A percentile compares a stretch with the other conserved stretches of the same genome.
These are phyloP conservation scores for Chondrostereum purpureum DNA, from an alignment of 1,284 basidiomycete genomes.

Conservation along the genomic window DNA sequence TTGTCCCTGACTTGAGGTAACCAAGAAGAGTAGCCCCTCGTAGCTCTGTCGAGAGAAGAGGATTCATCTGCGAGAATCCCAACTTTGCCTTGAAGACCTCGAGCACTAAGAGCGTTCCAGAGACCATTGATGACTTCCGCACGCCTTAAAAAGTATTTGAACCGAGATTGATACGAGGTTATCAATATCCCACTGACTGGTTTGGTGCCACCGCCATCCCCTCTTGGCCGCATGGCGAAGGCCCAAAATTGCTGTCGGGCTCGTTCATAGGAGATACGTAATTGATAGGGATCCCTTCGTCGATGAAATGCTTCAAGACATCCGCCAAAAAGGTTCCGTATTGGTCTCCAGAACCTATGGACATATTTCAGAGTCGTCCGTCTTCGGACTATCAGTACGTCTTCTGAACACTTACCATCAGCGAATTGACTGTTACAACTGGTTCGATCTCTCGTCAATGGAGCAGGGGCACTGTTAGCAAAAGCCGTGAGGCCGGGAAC, in stretches of 20 bases:
- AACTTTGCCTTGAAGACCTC: slow-evolving; percentile 22
- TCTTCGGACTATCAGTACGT: background rate
- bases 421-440: slow-evolving; percentile 29
- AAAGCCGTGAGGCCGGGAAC: slow-evolving; percentile 28
- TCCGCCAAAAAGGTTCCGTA: slow-evolving; percentile 30
- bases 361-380: slow-evolving; percentile 2
- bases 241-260: slow-evolving; percentile 29
- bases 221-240: slow-evolving; percentile 30
- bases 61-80: slow-evolving; percentile 33
- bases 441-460: slow-evolving; percentile 25
- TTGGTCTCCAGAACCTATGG: slow-evolving; percentile 23
- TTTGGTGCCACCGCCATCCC: slow-evolving; percentile 29
- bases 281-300: slow-evolving; percentile 24
- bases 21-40: slow-evolving; percentile 27
- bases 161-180: background rate
- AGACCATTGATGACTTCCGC: slow-evolving; percentile 29
- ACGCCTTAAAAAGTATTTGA: slow-evolving; percentile 17
- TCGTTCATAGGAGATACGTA: slow-evolving; percentile 34
- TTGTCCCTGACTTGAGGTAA: slow-evolving; percentile 25
- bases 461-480: slow-evolving; percentile 29
- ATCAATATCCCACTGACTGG: slow-evolving; percentile 22
- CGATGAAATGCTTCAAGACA: slow-evolving; percentile 28
- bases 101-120: slow-evolving; percentile 23
- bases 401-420: slow-evolving; percentile 16
- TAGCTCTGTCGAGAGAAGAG: slow-evolving; percentile 21